Base-by-base conservation (phyloP, 2,329 filamentous ascomycete genomes). In the Talaromyces funiculosus region DNA sequence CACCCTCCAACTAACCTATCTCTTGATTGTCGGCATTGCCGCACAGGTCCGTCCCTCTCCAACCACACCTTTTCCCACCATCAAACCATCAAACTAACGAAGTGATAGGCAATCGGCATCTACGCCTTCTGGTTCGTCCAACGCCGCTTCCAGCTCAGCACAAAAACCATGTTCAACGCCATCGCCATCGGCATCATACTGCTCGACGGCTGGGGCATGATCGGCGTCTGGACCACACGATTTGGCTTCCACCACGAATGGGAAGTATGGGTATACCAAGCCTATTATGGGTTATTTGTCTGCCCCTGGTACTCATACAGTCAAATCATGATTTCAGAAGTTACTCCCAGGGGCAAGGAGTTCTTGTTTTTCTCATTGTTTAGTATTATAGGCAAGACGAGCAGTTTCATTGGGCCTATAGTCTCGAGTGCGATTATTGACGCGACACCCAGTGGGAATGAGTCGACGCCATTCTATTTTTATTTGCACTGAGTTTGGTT, bases 261-360 rank as follows among this genome's bases (percentile, higher is more conserved):
- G 80, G 82, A 84, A 67, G 75, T 82, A 49, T 82, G 80, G 80
- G 71, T 78, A 26, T 79, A 79, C 61, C 76, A 79, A 69, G 75
- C 72, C 8, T 86, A 85, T 64, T 89, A 88, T 66, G 86, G 86
- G 0, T 75, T 89, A 0, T 81, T 88, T 51, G 83, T 88, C 6
- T 87, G 86, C 64, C 86, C 86, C 0, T 89, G 86, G 86, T 89
- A 88, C 71, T 85, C 83, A 53, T 89, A 89, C 71, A 84, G 81
- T 0, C 86, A 89, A 69, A 88, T 86, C 66, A 86, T 89, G 81
- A 89, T 89, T 65, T 84, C 82, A 2, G 86, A 88, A 65, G 85
- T 89, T 2, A 88, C 86, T 0, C 86, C 86, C 0, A 78, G 84
- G 5, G 86, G 86, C 38, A 85, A 88, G 67, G 87, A 89, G 65